These are phyloP conservation scores for Nevesoporus exiguus DNA, from an alignment of 768 basidiomycete species.

Conservation along the genomic window DNA sequence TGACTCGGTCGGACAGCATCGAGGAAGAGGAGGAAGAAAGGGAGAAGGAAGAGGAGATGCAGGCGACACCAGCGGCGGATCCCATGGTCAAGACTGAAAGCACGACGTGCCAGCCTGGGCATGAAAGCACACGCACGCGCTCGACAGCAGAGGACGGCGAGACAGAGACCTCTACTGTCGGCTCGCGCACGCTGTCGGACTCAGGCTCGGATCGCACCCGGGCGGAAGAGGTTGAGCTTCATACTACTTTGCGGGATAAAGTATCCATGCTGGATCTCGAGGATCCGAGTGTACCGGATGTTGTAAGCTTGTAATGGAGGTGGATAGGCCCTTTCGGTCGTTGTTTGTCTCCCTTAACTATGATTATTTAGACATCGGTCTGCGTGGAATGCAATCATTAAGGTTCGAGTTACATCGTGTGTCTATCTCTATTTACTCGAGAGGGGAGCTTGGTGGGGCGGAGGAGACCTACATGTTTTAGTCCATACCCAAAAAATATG, in stretches of 20 bases:
- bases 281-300: slow-evolving; percentile 15
- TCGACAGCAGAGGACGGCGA: slow-evolving; percentile 17
- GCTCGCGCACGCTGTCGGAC: slow-evolving; percentile 27
- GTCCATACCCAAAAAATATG: too few relatives aligned
- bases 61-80: neutral
- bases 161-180: slow-evolving; percentile 19
- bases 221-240: slow-evolving; percentile 24
- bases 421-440: neutral
- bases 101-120: neutral
- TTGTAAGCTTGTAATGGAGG: slow-evolving; percentile 11
- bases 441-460: neutral
- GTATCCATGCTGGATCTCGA: slow-evolving; percentile 25
- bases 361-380: slow-evolving; percentile 22
- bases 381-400: slow-evolving; percentile 3
- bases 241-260: slow-evolving; percentile 26
- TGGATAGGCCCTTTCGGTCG: neutral
- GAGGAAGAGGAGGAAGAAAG: slow-evolving; percentile 31
- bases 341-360: slow-evolving; percentile 18
- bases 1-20: slow-evolving; percentile 32
- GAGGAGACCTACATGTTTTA: too few relatives aligned
- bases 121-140: slow-evolving; percentile 2
- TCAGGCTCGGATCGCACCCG: slow-evolving; percentile 28
- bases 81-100: slow-evolving; percentile 1
- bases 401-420: neutral
- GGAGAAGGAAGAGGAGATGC: slow-evolving; percentile 9